These are phyloP conservation scores for Lasiodiplodia citricola DNA, from an alignment of 2,329 filamentous ascomycete species.

Conservation along the genomic window DNA sequence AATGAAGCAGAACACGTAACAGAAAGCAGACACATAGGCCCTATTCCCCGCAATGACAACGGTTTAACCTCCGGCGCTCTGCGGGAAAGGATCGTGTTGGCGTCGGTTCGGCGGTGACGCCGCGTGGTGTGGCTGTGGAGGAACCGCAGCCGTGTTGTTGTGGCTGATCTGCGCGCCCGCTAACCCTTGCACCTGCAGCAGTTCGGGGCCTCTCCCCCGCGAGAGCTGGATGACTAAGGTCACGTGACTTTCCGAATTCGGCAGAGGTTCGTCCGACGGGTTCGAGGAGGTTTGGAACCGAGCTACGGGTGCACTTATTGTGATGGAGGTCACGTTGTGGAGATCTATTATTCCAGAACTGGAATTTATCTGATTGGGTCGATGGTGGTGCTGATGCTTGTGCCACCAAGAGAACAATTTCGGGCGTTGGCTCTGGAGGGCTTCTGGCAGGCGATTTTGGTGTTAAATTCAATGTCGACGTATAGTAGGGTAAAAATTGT, in stretches of 20 bases:
- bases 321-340: neutral
- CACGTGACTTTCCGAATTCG: neutral
- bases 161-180: neutral
- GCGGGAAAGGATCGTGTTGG: neutral
- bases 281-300: neutral
- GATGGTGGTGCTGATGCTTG: too few species aligned
- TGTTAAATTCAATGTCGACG: neutral
- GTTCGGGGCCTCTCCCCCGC: neutral
- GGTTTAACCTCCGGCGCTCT: neutral
- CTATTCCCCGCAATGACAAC: neutral
- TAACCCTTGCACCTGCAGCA: slow-evolving; percentile 2
- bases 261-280: neutral
- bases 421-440: neutral
- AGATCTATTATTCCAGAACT: neutral
- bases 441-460: neutral
- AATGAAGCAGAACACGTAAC: neutral
- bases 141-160: neutral
- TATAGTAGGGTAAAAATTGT: too few species aligned
- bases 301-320: neutral
- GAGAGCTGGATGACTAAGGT: neutral
- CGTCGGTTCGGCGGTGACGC: neutral
- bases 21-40: neutral
- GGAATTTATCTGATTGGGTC: neutral
- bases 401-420: too few species aligned
- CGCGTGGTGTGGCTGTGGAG: neutral